A percentile compares a stretch with the other conserved stretches of the same genome.
Evolutionary conservation across 1,139 yeast species (phyloP).

Genomic region (Insectozyma bohioensis): DNA sequence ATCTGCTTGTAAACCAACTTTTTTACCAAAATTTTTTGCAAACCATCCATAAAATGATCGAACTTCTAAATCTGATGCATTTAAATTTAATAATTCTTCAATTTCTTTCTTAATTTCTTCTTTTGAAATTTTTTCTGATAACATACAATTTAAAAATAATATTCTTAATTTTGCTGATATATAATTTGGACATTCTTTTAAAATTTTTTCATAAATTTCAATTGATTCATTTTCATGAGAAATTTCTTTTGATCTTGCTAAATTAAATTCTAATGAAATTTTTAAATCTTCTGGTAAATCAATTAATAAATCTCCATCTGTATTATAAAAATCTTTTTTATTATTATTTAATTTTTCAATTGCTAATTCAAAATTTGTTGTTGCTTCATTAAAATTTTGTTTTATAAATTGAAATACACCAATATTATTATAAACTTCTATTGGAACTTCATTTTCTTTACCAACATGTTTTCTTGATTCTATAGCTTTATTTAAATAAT

Average conservation of each 20-base stretch:
- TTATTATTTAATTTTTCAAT: conserved; percentile 21
- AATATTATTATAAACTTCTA: conserved; percentile 75
- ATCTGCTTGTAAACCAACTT: conserved; percentile 53
- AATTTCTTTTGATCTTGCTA: conserved; percentile 61
- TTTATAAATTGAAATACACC: conserved; percentile 81
- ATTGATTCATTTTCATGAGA: conserved; percentile 47
- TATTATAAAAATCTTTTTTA: conserved; percentile 20
- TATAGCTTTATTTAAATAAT: conserved; percentile 56
- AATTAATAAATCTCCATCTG: conserved; percentile 26
- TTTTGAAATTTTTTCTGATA: conserved; percentile 28
- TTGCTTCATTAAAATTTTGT: conserved; percentile 50
- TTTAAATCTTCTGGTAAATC: conserved; percentile 33
- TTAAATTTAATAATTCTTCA: conserved; percentile 50
- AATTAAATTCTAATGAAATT: conserved; percentile 56
- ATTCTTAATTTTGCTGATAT: conserved; percentile 75
- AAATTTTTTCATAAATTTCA: conserved; percentile 53
- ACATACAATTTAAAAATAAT: conserved; percentile 50
- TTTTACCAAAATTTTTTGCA: conserved; percentile 60
- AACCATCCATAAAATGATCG: conserved; percentile 95
- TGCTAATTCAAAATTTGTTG: conserved; percentile 51
- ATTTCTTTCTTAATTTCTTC: conserved; percentile 54
- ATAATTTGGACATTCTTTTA: conserved; percentile 65
- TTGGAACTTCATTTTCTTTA: conserved; percentile 46
- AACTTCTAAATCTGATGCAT: conserved; percentile 70
- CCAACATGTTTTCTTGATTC: conserved; percentile 48